Base-by-base conservation (phyloP, 2,329 filamentous ascomycete species). In the Coleophoma eucalyptorum region DNA sequence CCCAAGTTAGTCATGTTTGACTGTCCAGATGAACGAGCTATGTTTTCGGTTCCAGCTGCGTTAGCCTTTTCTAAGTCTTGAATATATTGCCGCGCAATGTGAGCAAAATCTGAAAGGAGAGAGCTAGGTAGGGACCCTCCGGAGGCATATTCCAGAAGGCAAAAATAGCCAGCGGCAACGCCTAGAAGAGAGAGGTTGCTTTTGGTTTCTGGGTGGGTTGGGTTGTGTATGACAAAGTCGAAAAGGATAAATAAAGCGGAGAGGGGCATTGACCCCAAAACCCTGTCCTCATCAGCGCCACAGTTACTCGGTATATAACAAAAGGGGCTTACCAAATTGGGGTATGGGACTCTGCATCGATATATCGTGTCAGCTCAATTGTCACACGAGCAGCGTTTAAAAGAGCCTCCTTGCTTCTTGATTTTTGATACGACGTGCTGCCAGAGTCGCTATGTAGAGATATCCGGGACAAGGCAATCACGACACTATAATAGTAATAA, bases 91-190 rank as follows among this genome's bases (percentile, higher is more conserved):
- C 70, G 61, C 0, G 72, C 72, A 43, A 75, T 72, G 50, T 72
- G 63, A 0, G 68, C 63, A 50, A 74, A 72, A 38, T 72, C 67
- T 2, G 67, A 61, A 4, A 73, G 57, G 4, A 72, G 56, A 1
- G 68, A 71, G 0, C 62, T 63, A 0, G 68, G 70, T 0, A 75
- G 54, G 3, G 62, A 60, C 1, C 69, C 67, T 2, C 59, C 62
- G n/a, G 69, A 71, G 10, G 65, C 65, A 48, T 66, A 70, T 53
- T 74, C 73, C 7, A 75, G 58, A 8, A 67, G 61, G 43, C 68
- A 71, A 40, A 75, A 75, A 53, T 75, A 70, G 2, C 69, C 72
- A 6, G 66, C 69, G 4, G 60, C 69, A 51, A 73, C 66, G 43
- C 73, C 72, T 11, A 75, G 60, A 1, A 72, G 60, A 3, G 67